Conservation (phyloP, 2,329 filamentous ascomycete species). For the Aureobasidium uvarum region DNA sequence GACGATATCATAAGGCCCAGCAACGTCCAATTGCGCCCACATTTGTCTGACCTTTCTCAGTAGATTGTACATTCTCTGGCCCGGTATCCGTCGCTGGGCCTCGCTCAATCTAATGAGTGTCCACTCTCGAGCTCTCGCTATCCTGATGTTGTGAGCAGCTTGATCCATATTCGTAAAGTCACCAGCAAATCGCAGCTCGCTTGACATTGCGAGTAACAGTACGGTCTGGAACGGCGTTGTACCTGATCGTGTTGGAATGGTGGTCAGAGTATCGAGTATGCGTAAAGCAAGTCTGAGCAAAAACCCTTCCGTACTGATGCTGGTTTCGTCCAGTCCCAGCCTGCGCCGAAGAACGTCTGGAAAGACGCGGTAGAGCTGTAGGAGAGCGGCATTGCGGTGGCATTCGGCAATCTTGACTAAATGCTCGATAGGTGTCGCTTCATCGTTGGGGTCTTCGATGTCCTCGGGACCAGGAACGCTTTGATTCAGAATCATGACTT, state of each 20-base stretch:
- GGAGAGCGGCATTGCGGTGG: slow-evolving; percentile 53
- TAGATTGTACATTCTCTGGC: neutral
- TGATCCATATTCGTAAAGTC: neutral
- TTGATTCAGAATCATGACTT: neutral
- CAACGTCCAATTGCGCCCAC: neutral
- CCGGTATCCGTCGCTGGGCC: neutral
- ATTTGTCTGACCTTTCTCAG: neutral
- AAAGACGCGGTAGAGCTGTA: slow-evolving; percentile 58
- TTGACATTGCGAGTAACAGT: neutral
- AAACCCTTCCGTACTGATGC: neutral
- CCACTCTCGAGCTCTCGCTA: neutral
- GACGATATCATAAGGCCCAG: neutral
- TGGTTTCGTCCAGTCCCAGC: neutral
- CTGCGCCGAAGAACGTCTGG: slow-evolving; percentile 40
- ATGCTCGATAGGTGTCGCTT: slow-evolving; percentile 51
- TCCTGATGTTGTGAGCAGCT: neutral
- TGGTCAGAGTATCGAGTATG: neutral
- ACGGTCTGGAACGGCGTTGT: neutral
- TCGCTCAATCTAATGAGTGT: neutral
- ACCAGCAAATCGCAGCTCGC: neutral
- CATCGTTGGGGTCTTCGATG: slow-evolving; percentile 42
- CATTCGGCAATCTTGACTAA: slow-evolving; percentile 52
- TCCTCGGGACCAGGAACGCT: slow-evolving; percentile 46
- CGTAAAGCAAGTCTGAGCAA: neutral
- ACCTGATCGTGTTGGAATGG: neutral